Conservation (phyloP, 139 green algal genomes). For the Klebsormidium nitens region DNA sequence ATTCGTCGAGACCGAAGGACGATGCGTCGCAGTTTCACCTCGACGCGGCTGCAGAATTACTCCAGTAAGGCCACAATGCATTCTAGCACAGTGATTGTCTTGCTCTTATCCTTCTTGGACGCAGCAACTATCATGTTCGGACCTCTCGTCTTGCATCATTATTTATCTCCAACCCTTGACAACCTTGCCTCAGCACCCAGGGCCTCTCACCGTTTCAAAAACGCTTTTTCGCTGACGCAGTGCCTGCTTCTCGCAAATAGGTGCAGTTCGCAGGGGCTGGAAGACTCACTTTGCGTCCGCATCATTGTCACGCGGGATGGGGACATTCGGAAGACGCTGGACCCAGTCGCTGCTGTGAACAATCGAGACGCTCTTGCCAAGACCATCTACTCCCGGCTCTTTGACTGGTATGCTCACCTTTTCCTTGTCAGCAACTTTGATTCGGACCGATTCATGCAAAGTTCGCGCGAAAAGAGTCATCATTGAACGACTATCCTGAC, state of each 20-base stretch:
- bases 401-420: constrained; percentile 62
- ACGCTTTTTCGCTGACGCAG: too few relatives aligned
- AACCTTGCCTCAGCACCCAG: constrained; percentile 3
- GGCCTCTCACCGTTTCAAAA: too few relatives aligned
- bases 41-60: constrained; percentile 24
- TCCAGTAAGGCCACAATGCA: constrained; percentile 13
- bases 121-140: constrained; percentile 43
- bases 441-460: too few relatives aligned
- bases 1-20: constrained; percentile 28
- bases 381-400: constrained; percentile 40
- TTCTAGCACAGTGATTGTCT: neutral
- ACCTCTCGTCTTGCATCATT: neutral
- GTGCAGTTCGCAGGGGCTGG: constrained; percentile 61
- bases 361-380: constrained; percentile 54
- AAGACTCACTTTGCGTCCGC: constrained; percentile 76
- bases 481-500: too few relatives aligned
- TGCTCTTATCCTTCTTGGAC: neutral
- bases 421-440: too few relatives aligned
- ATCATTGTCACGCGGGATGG: constrained; percentile 82
- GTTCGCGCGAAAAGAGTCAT: too few relatives aligned
- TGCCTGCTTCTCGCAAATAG: constrained; percentile 31
- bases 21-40: constrained; percentile 39
- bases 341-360: constrained; percentile 66
- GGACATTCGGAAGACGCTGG: constrained; percentile 79
- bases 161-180: neutral